Conservation (phyloP, 176 grass and related monocot species). For the Musa schizocarpa region DNA sequence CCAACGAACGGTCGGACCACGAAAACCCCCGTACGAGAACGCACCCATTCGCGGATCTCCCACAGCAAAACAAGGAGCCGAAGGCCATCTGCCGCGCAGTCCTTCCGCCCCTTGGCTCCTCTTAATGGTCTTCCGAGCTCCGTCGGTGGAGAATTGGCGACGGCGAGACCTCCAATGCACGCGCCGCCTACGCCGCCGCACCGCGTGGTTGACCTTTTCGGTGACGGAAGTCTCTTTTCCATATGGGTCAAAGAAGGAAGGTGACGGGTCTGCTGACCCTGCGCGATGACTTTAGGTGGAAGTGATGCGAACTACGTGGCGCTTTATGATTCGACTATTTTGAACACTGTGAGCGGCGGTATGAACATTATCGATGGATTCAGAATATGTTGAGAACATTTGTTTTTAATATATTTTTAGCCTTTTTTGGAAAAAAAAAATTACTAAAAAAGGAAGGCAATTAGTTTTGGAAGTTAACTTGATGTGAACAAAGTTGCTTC, state of each 20-base stretch:
- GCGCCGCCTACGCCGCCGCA: not conserved
- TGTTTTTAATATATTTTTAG: too few species aligned
- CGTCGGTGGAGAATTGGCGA: not conserved
- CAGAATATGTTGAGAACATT: too few species aligned
- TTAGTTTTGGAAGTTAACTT: too few species aligned
- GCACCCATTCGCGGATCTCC: conserved; percentile 1
- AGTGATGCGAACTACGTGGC: not conserved
- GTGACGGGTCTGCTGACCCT: conserved; percentile 1
- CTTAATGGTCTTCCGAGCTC: not conserved
- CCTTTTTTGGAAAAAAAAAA: too few species aligned
- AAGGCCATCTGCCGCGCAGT: not conserved
- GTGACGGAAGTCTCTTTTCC: not conserved
- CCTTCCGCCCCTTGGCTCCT: not conserved
- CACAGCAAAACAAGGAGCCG: conserved; percentile 6
- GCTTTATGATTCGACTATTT: not conserved
- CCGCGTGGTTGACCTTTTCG: not conserved
- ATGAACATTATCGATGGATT: not conserved
- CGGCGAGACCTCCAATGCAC: not conserved
- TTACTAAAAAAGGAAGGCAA: too few species aligned
- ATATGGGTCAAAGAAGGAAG: not conserved
- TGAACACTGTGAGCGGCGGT: not conserved
- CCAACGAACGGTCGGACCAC: not conserved
- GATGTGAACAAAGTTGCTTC: too few species aligned
- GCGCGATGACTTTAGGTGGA: not conserved
- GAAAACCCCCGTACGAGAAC: not conserved